Evolutionary conservation across 2,329 filamentous ascomycete genomes (phyloP), one percentile per base, ranked within the genome.

Genomic region (Phoma sp.): DNA sequence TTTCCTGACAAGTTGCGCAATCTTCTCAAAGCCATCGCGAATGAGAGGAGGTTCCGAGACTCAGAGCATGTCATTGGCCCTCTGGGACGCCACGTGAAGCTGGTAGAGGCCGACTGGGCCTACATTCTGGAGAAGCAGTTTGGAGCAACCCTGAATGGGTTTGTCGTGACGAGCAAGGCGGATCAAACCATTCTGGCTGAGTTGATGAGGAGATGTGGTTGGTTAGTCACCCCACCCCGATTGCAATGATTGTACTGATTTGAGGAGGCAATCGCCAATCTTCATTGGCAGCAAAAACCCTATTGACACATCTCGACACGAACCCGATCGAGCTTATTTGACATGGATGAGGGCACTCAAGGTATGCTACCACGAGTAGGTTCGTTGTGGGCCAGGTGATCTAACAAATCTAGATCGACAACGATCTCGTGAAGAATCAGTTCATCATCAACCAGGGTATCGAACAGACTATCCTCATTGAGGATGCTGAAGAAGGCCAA

Each of bases 31-130:
- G 82, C 82, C n/a, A 90, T 98, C 57, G 80, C 85, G 5, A 77
- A 79, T n/a, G 90, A 96, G 52, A 73, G 59, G 2, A 80, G 86
- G 0, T 98, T 96, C 68, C 78, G 80, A 23, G 78, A 83, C 38
- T 87, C 83, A 58, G 95, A 37, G 6, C 42, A 43, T 10, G 47
- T 95, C 2, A 80, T 98, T 30, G 95, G 95, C 0, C 95, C 95
- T 0, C 79, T 98, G 11, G 95, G 93, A 27, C 79, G 86, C 23
- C 84, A 95, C 66, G 82, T 99, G 46, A 87, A 86, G 61, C 78
- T 99, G 23, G 78, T 86, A 32, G 87, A 93, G 61, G 89, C 90
- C 1, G 82, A 90, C 64, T 99, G 95, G 95, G 89, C 88, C 1
- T 83, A 85, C 0, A 86, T 96, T 38, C 74, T 99, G 11, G 95